phyloP scores from a whole-genome alignment of 2,329 filamentous ascomycete genomes.

The Talaromyces sp. region DNA sequence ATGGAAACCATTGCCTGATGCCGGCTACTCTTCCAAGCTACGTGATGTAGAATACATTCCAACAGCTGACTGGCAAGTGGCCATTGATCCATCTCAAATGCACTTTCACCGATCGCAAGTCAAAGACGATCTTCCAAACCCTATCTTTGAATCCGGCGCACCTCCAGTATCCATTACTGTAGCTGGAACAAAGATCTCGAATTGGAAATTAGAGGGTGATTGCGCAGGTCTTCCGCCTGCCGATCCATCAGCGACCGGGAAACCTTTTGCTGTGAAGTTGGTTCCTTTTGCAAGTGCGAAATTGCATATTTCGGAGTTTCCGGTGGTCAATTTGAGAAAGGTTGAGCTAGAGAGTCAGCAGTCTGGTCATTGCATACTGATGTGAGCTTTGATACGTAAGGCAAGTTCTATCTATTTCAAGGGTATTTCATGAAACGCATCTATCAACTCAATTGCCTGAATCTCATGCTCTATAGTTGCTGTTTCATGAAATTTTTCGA shows the following conservation, averaged over 20 bases:
- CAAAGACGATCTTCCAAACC: slow-evolving; percentile 8
- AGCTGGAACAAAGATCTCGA: slow-evolving; percentile 12
- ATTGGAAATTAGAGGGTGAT: slow-evolving; percentile 12
- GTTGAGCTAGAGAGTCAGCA: slow-evolving; percentile 4
- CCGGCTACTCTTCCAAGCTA: slow-evolving; percentile 7
- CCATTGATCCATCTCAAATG: slow-evolving; percentile 13
- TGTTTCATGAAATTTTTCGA: too few species aligned
- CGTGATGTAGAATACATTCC: slow-evolving; percentile 14
- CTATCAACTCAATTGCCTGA: background rate
- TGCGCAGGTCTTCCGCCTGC: slow-evolving; percentile 12
- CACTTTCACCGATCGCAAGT: slow-evolving; percentile 10
- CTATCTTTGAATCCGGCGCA: slow-evolving; percentile 13
- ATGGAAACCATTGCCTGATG: slow-evolving; percentile 12
- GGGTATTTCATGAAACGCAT: background rate
- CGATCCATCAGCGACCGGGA: slow-evolving; percentile 6
- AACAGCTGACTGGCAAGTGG: slow-evolving; percentile 12
- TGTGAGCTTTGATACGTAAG: background rate
- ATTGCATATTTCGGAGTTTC: slow-evolving; percentile 14
- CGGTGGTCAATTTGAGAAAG: slow-evolving; percentile 7
- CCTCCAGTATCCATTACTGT: slow-evolving; percentile 12
- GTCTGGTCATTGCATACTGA: slow-evolving; percentile 1
- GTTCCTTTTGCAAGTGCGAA: slow-evolving; percentile 15
- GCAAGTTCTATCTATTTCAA: background rate
- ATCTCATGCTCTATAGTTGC: background rate
- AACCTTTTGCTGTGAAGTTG: slow-evolving; percentile 12